A percentile compares a stretch with the other conserved stretches of the same genome.
phyloP scores from a whole-genome alignment of 495 filamentous ascomycete species.

The Penicillium alfredii region DNA sequence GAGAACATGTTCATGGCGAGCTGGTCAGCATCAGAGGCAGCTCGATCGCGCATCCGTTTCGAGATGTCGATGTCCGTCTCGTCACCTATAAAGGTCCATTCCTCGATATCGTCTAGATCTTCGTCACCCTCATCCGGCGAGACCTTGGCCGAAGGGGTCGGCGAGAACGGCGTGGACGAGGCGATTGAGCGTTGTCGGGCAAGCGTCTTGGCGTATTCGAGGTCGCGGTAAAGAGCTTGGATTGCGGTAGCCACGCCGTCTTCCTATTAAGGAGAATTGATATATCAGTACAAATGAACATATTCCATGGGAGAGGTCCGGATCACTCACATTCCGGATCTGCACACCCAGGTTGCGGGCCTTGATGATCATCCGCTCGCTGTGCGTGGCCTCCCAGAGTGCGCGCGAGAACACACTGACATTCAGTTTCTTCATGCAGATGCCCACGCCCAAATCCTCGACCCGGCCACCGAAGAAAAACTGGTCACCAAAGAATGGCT shows the following conservation, averaged over 20 bases:
- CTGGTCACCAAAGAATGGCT: constrained; percentile 97
- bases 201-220: constrained; percentile 89
- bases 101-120: constrained; percentile 48
- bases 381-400: constrained; percentile 87
- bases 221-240: constrained; percentile 87
- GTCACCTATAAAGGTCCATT: constrained; percentile 71
- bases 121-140: constrained; percentile 36
- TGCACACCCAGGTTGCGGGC: constrained; percentile 74
- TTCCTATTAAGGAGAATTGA: constrained; percentile 50
- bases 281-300: not conserved
- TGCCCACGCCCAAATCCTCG: constrained; percentile 87
- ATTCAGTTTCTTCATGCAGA: constrained; percentile 84
- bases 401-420: constrained; percentile 73
- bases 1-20: no score
- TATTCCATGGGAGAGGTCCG: not conserved
- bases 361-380: constrained; percentile 81
- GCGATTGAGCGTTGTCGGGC: constrained; percentile 55
- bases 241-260: constrained; percentile 84
- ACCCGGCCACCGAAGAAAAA: constrained; percentile 90
- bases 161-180: constrained; percentile 39
- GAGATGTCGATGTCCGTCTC: constrained; percentile 54
- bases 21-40: constrained; percentile 23
- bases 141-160: constrained; percentile 31
- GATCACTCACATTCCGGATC: constrained; percentile 68
- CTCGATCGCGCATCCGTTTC: constrained; percentile 33